Base-by-base conservation (phyloP, 306 rosid species). In the Gastrolobium villosum region DNA sequence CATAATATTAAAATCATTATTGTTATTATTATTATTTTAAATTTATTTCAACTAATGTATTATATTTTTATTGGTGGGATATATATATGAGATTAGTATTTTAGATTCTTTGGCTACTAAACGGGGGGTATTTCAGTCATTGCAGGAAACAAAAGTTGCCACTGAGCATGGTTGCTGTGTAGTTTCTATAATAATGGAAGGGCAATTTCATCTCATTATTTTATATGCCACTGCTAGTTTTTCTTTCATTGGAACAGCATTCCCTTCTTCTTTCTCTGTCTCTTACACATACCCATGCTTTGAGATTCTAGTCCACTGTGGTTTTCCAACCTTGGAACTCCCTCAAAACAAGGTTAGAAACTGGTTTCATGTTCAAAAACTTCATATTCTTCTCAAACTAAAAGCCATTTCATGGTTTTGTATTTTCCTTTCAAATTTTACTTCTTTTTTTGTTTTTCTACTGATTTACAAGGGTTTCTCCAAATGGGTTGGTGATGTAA, bases 301-400 rank as follows among this genome's bases (percentile, higher is more conserved):
- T 64, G 49, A 65, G 85, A 75, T 81, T 78, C 76, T 69, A 48
- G 55, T 80, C 63, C 77, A 52, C 54, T 66, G 44, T 70, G 84
- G 15, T 78, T 82, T 75, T 82, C 85, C 35, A 36, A 65, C 76
- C 84, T 70, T 66, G 36, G 74, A 70, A 64, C 75, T 81, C 76
- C 63, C 84, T 82, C 85, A 34, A 50, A 14, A 39, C 74, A 72
- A 82, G 90, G 90, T 90, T 85, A 81, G 82, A 70, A 77, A 62
- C 73, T 70, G 11, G 35, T 44, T 75, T 84, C 3, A 78, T 65
- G 20, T 35, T 76, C 31, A 76, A 76, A 59, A 60, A n/a, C 37
- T 50, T 68, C 2, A 50, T 4, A 26, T 59, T 41, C 14, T 13
- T 10, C 76, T 30, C 35, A 10, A 31, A 36, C 75, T 78, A 32